phyloP scores from a whole-genome alignment of 1,284 basidiomycete species.

The Boletus semigastroideus region DNA sequence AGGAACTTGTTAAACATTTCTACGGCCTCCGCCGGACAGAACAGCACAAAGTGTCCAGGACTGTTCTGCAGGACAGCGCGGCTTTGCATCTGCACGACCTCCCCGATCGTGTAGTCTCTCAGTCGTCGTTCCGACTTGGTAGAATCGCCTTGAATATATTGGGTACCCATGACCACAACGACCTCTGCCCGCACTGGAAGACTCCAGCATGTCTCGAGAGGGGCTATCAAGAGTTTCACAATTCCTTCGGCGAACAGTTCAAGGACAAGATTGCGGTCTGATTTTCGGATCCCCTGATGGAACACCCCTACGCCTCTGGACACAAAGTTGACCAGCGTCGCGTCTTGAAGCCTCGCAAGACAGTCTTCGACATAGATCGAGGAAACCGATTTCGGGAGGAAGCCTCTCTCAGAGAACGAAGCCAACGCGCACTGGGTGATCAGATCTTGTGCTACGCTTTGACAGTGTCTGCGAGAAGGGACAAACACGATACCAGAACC shows the following conservation, averaged over 20 bases:
- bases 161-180: constrained; percentile 92
- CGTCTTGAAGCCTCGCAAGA: constrained; percentile 63
- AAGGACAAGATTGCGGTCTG: constrained; percentile 78
- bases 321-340: constrained; percentile 69
- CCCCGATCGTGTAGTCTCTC: constrained; percentile 77
- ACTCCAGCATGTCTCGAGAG: constrained; percentile 85
- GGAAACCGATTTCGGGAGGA: constrained; percentile 57
- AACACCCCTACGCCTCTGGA: constrained; percentile 91
- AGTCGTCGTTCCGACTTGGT: constrained; percentile 62
- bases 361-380: constrained; percentile 63
- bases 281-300: constrained; percentile 68
- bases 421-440: constrained; percentile 86
- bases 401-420: constrained; percentile 69
- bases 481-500: constrained; percentile 84
- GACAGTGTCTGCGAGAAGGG: constrained; percentile 82
- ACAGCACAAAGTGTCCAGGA: constrained; percentile 74
- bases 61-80: constrained; percentile 69
- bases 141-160: constrained; percentile 67
- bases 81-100: constrained; percentile 91
- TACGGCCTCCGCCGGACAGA: constrained; percentile 83
- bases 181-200: constrained; percentile 77
- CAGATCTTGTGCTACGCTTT: constrained; percentile 78
- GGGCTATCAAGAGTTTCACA: constrained; percentile 80
- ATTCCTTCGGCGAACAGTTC: constrained; percentile 83
- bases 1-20: constrained; percentile 82